These are phyloP conservation scores for Clavispora carvajalis DNA, from an alignment of 805 yeast species.

Conservation along the genomic window DNA sequence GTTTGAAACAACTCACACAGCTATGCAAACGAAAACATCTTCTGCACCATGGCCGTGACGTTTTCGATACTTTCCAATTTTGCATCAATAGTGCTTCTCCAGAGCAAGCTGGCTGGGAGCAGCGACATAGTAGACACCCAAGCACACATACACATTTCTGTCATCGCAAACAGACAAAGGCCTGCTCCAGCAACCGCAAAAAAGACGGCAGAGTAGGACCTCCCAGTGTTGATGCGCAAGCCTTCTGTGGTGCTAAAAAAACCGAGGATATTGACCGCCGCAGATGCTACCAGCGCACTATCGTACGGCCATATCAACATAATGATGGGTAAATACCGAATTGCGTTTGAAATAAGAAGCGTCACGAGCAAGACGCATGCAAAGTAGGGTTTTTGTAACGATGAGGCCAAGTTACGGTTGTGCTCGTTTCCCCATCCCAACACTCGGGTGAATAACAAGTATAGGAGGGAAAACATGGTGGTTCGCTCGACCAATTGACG, in stretches of 20 bases:
- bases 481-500: slow-evolving; percentile 46
- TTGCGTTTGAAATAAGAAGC: slow-evolving; percentile 67
- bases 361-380: slow-evolving; percentile 57
- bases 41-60: background rate
- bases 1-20: background rate
- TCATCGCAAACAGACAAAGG: slow-evolving; percentile 6
- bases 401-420: slow-evolving; percentile 15
- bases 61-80: background rate
- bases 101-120: background rate
- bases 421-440: slow-evolving; percentile 18
- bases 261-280: slow-evolving; percentile 55
- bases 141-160: slow-evolving; percentile 7
- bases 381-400: slow-evolving; percentile 30
- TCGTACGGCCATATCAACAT: slow-evolving; percentile 98
- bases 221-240: slow-evolving; percentile 8
- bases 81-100: background rate
- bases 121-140: slow-evolving; percentile 2
- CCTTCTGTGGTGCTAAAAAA: slow-evolving; percentile 65
- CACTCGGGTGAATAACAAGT: slow-evolving; percentile 14
- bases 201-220: slow-evolving; percentile 6
- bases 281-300: slow-evolving; percentile 54
- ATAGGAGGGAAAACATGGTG: slow-evolving; percentile 35
- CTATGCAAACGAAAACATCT: background rate
- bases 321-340: slow-evolving; percentile 81
- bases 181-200: slow-evolving; percentile 5